These are phyloP conservation scores for Fraxinus platypoda DNA, from an alignment of 305 asterid genomes.

Conservation along the genomic window DNA sequence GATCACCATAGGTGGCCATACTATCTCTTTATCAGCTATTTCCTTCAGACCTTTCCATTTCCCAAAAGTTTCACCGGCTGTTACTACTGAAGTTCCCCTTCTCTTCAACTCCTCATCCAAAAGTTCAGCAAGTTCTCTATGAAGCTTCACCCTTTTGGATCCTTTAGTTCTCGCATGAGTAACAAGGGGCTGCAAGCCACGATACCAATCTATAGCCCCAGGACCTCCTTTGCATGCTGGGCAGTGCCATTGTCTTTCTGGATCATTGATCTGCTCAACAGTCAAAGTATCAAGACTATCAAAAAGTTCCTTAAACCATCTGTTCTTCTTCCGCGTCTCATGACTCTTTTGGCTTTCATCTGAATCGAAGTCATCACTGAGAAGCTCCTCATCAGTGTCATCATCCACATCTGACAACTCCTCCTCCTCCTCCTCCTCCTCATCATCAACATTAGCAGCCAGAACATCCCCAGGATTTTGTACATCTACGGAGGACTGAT, in stretches of 20 bases:
- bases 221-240: constrained; percentile 81
- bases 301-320: constrained; percentile 63
- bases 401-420: constrained; percentile 38
- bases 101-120: constrained; percentile 65
- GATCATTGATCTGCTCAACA: constrained; percentile 52
- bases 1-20: constrained; percentile 84
- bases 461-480: constrained; percentile 21
- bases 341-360: constrained; percentile 76
- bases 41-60: constrained; percentile 57
- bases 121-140: constrained; percentile 65
- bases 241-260: constrained; percentile 79
- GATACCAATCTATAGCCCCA: constrained; percentile 79
- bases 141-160: constrained; percentile 65
- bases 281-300: constrained; percentile 47
- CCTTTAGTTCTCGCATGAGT: constrained; percentile 62
- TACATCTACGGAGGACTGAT: constrained; percentile 31
- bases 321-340: constrained; percentile 59
- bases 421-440: constrained; percentile 23
- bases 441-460: constrained; percentile 22
- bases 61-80: constrained; percentile 61
- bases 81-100: constrained; percentile 68
- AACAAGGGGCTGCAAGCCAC: constrained; percentile 66
- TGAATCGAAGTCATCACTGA: constrained; percentile 67
- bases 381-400: constrained; percentile 62
- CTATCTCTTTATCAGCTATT: constrained; percentile 53